These are phyloP conservation scores for Ustilago nuda DNA, from an alignment of 1,284 basidiomycete species.

Conservation along the genomic window DNA sequence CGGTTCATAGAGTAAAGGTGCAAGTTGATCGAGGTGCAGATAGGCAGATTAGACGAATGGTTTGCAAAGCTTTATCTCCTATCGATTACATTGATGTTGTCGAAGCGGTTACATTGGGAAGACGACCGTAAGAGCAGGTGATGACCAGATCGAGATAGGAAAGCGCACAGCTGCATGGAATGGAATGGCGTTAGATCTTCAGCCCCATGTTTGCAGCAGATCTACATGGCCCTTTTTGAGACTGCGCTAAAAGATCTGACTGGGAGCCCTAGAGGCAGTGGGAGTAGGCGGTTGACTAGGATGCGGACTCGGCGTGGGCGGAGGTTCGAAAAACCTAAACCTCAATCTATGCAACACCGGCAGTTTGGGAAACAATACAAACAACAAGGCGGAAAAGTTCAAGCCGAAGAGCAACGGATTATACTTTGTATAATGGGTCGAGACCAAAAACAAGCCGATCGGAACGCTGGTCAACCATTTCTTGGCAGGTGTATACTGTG, in stretches of 20 bases:
- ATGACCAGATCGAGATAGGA: background rate
- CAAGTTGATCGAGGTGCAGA: background rate
- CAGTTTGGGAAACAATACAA: constrained; percentile 94
- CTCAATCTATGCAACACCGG: constrained; percentile 74
- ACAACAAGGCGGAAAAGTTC: constrained; percentile 85
- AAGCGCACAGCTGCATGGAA: background rate
- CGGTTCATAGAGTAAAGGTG: background rate
- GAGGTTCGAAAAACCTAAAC: constrained; percentile 48
- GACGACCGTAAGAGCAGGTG: too few species aligned
- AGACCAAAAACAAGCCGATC: constrained; percentile 92
- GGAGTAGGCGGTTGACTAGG: constrained; percentile 57
- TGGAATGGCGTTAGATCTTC: background rate
- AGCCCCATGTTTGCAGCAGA: too few species aligned
- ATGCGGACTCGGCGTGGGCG: constrained; percentile 50
- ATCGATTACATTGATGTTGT: background rate
- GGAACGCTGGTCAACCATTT: constrained; percentile 96
- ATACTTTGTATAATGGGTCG: constrained; percentile 89
- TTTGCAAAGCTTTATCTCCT: background rate
- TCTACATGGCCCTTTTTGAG: too few species aligned
- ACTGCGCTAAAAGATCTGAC: constrained; percentile 16
- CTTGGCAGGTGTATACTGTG: constrained; percentile 97
- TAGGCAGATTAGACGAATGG: background rate
- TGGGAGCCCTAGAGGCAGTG: constrained; percentile 38
- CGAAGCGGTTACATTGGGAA: background rate
- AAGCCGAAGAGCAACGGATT: constrained; percentile 91